Conservation (phyloP, 176 grass and related monocot species). For the Hyparrhenia diplandra region DNA sequence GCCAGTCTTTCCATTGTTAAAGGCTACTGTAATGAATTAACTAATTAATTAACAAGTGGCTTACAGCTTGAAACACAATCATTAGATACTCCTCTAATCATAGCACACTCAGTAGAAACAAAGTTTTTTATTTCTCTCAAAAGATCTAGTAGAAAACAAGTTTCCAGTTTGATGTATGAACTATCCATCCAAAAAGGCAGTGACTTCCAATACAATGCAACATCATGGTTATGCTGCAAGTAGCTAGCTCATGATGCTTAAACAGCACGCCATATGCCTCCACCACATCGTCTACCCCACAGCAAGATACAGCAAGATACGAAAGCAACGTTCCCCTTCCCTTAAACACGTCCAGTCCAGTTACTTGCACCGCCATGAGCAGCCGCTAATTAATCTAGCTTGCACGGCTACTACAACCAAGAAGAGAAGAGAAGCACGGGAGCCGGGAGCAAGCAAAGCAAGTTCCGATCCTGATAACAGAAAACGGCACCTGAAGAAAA, state of each 20-base stretch:
- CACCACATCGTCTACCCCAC: slow-evolving; percentile 12
- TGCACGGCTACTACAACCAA: no score
- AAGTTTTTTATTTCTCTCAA: no score
- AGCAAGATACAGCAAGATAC: slow-evolving; percentile 13
- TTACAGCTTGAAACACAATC: slow-evolving; percentile 16
- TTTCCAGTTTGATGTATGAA: slow-evolving; percentile 25
- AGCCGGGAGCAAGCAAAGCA: background rate
- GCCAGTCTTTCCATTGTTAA: background rate
- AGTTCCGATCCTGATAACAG: background rate
- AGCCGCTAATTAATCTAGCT: slow-evolving; percentile 33
- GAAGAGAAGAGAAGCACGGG: no score
- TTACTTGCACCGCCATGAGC: slow-evolving; percentile 27
- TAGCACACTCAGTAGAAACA: slow-evolving; percentile 10
- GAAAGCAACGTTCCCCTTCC: slow-evolving; percentile 25
- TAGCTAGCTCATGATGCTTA: slow-evolving; percentile 16
- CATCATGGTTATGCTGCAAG: slow-evolving; percentile 22
- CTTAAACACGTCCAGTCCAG: background rate
- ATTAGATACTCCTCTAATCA: slow-evolving; percentile 23
- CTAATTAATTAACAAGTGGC: background rate
- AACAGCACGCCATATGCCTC: slow-evolving; percentile 22
- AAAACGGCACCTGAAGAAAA: background rate
- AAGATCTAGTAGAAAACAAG: slow-evolving; percentile 21
- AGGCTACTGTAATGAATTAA: background rate
- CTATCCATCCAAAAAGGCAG: slow-evolving; percentile 24
- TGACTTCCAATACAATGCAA: slow-evolving; percentile 47